These are phyloP conservation scores for Citrus medica DNA, from an alignment of 345 rosid genomes.

Conservation along the genomic window DNA sequence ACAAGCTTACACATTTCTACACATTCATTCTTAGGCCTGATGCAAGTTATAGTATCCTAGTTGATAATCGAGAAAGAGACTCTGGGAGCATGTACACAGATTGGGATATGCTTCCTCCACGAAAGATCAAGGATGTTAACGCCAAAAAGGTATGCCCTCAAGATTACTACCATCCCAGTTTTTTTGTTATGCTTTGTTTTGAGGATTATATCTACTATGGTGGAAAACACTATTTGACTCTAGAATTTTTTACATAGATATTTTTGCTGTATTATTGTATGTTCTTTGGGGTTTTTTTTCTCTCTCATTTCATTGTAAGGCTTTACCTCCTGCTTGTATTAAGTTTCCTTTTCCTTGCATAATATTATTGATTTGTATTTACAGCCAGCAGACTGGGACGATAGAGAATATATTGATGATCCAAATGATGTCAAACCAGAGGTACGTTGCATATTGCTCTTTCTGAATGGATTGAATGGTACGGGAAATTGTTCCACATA, in stretches of 20 bases:
- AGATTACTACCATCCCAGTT: not conserved
- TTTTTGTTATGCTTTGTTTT: not conserved
- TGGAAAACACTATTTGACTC: not conserved
- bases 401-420: slow-evolving; percentile 82
- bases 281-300: not conserved
- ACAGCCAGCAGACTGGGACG: slow-evolving; percentile 96
- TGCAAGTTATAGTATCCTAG: slow-evolving; percentile 74
- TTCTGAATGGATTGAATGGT: not conserved
- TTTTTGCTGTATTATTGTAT: not conserved
- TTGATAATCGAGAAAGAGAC: slow-evolving; percentile 88
- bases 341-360: not conserved
- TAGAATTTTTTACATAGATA: not conserved
- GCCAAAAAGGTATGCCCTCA: slow-evolving; percentile 68
- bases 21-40: slow-evolving; percentile 93
- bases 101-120: slow-evolving; percentile 96
- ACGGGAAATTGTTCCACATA: not conserved
- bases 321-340: not conserved
- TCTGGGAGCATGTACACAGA: slow-evolving; percentile 89
- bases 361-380: slow-evolving; percentile 1
- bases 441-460: slow-evolving; percentile 37
- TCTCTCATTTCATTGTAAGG: not conserved
- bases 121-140: slow-evolving; percentile 62
- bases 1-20: slow-evolving; percentile 89
- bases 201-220: not conserved
- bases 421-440: slow-evolving; percentile 76